phyloP scores from a whole-genome alignment of 208 protist species.

The Trypanosoma scelopori region DNA sequence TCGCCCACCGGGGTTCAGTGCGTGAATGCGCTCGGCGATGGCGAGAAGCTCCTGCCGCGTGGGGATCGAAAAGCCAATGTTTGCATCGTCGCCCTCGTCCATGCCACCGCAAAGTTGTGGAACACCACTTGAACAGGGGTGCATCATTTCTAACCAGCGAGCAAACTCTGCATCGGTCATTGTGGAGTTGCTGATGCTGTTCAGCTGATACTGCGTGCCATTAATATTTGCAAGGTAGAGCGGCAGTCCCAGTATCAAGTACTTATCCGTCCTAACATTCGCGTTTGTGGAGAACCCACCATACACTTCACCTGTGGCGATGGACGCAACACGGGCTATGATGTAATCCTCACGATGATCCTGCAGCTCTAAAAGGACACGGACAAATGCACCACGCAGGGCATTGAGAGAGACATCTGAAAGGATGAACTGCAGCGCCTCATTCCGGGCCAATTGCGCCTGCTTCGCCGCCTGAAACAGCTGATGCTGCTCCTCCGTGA shows the following conservation, averaged over 20 bases:
- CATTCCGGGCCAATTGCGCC: slow-evolving; percentile 74
- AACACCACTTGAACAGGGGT: slow-evolving; percentile 11
- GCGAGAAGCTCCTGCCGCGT: slow-evolving; percentile 36
- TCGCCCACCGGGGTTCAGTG: slow-evolving; percentile 9
- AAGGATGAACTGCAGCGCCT: slow-evolving; percentile 55
- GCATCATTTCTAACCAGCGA: slow-evolving; percentile 56
- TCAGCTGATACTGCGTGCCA: slow-evolving; percentile 74
- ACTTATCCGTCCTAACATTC: slow-evolving; percentile 44
- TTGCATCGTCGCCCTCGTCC: not conserved
- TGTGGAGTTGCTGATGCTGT: slow-evolving; percentile 80
- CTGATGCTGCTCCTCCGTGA: slow-evolving; percentile 40
- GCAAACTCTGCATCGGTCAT: slow-evolving; percentile 73
- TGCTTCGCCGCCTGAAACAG: slow-evolving; percentile 56
- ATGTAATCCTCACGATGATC: slow-evolving; percentile 62
- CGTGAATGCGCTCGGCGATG: slow-evolving; percentile 34
- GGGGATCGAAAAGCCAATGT: slow-evolving; percentile 21
- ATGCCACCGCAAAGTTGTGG: not conserved
- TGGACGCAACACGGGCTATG: slow-evolving; percentile 52
- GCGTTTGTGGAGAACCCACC: slow-evolving; percentile 60
- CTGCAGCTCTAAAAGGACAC: slow-evolving; percentile 70
- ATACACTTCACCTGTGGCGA: slow-evolving; percentile 56
- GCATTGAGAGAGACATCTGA: slow-evolving; percentile 24
- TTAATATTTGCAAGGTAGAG: slow-evolving; percentile 56
- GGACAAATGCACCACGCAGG: slow-evolving; percentile 61
- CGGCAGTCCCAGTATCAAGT: slow-evolving; percentile 60